A percentile compares a stretch with the other conserved stretches of the same genome.
These are phyloP conservation scores for Hypoxylon sp. DNA, from an alignment of 2,329 filamentous ascomycete genomes.

Conservation along the genomic window DNA sequence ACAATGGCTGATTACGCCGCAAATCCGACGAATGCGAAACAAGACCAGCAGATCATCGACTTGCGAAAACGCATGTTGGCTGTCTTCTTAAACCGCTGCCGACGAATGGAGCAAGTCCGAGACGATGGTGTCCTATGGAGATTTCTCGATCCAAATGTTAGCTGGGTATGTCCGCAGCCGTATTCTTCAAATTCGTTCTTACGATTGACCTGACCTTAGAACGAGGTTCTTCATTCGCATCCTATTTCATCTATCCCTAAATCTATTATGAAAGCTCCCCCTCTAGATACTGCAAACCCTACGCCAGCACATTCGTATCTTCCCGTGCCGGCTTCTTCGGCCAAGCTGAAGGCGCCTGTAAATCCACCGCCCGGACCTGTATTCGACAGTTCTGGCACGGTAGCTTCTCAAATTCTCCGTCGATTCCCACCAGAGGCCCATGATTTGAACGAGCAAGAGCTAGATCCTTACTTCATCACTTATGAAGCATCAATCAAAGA, in stretches of 20 bases:
- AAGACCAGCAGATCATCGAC: conserved; percentile 97
- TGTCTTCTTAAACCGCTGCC: conserved; percentile 94
- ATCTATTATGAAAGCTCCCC: conserved; percentile 94
- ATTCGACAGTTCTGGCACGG: conserved; percentile 57
- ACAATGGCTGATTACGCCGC: conserved; percentile 99
- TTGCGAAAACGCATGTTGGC: conserved; percentile 96
- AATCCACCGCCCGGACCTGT: conserved; percentile 55
- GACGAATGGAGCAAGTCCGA: conserved; percentile 90
- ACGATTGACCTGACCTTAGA: conserved; percentile 67
- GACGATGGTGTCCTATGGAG: conserved; percentile 98
- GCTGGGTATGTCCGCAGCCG: conserved; percentile 79
- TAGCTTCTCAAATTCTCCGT: conserved; percentile 73
- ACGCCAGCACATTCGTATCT: conserved; percentile 88
- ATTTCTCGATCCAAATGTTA: conserved; percentile 97
- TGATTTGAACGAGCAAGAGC: conserved; percentile 85
- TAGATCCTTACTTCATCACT: conserved; percentile 95
- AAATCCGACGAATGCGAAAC: conserved; percentile 97
- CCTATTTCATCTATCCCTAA: conserved; percentile 94
- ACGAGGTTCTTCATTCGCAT: conserved; percentile 93
- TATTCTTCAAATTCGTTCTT: conserved; percentile 5
- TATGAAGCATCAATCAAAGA: conserved; percentile 95
- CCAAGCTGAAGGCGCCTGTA: conserved; percentile 80
- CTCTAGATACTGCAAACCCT: conserved; percentile 93
- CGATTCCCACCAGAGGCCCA: conserved; percentile 87
- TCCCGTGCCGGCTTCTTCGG: conserved; percentile 86